Conservation (phyloP, 2,329 filamentous ascomycete genomes). For the Monosporascus sp. region DNA sequence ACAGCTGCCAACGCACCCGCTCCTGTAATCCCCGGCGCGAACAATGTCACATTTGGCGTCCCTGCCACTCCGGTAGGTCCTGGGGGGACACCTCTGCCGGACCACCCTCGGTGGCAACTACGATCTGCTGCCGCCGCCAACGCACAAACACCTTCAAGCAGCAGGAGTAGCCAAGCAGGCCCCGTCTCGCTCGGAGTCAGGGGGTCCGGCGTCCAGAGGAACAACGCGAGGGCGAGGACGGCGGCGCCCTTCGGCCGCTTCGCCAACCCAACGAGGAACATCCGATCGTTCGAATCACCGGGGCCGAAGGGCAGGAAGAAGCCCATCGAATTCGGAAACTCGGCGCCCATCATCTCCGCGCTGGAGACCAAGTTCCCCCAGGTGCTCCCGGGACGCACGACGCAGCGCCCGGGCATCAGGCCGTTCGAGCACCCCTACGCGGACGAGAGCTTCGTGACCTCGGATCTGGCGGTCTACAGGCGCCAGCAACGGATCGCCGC, state of each 20-base stretch:
- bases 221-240: constrained; percentile 6
- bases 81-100: not conserved
- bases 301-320: too few relatives aligned
- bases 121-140: not conserved
- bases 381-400: not conserved
- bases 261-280: not conserved
- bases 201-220: not conserved
- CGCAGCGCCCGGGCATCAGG: not conserved
- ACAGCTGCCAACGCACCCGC: not conserved
- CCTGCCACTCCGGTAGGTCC: not conserved
- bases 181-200: too few relatives aligned
- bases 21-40: not conserved
- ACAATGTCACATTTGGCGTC: not conserved
- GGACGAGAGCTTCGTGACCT: not conserved
- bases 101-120: not conserved
- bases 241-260: constrained; percentile 7
- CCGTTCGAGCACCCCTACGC: not conserved
- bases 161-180: too few relatives aligned
- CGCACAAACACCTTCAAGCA: not conserved
- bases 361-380: not conserved
- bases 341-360: too few relatives aligned
- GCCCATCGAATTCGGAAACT: too few relatives aligned
- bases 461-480: not conserved
- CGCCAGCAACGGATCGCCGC: too few relatives aligned
- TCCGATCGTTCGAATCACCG: constrained; percentile 1